Conservation (phyloP, 192 early-diverging fungal genomes). For the Podila minutissima region DNA sequence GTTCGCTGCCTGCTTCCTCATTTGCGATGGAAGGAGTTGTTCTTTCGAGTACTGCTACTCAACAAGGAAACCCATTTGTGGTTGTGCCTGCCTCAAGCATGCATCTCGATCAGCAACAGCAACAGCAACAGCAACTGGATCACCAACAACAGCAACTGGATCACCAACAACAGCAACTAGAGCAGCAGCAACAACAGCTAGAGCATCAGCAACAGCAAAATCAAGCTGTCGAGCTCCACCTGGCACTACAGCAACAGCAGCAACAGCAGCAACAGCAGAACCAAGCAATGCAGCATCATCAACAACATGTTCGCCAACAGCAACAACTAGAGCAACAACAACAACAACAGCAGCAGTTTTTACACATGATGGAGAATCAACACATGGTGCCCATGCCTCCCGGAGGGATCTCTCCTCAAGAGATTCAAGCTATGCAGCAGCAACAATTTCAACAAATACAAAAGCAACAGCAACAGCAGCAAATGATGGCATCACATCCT, state of each 20-base stretch:
- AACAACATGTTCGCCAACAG: conserved; percentile 13
- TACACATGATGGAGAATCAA: background rate
- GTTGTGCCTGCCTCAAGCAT: background rate
- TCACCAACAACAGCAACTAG: conserved; percentile 2
- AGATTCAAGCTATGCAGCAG: conserved; percentile 6
- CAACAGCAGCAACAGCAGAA: conserved; percentile 21
- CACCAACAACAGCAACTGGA: conserved; percentile 25
- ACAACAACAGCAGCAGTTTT: conserved; percentile 9
- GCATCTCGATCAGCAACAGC: background rate
- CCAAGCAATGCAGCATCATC: conserved; percentile 20
- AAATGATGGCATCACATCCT: conserved; percentile 8
- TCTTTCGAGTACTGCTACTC: conserved; percentile 6
- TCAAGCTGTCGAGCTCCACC: conserved; percentile 11
- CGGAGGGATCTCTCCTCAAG: conserved; percentile 24
- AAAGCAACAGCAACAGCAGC: conserved; percentile 12
- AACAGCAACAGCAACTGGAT: conserved; percentile 10
- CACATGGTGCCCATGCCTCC: background rate
- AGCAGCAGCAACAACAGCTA: background rate
- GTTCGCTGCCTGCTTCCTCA: background rate
- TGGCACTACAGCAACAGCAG: conserved; percentile 8
- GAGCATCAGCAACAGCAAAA: conserved; percentile 9
- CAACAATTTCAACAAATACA: conserved; percentile 4
- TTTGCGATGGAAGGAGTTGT: conserved; percentile 44
- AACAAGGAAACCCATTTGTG: conserved; percentile 3
- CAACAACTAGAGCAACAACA: conserved; percentile 21